Evolutionary conservation across 768 basidiomycete species (phyloP), one percentile per base, ranked within the genome.

Genomic region (Termitomyces sp.): DNA sequence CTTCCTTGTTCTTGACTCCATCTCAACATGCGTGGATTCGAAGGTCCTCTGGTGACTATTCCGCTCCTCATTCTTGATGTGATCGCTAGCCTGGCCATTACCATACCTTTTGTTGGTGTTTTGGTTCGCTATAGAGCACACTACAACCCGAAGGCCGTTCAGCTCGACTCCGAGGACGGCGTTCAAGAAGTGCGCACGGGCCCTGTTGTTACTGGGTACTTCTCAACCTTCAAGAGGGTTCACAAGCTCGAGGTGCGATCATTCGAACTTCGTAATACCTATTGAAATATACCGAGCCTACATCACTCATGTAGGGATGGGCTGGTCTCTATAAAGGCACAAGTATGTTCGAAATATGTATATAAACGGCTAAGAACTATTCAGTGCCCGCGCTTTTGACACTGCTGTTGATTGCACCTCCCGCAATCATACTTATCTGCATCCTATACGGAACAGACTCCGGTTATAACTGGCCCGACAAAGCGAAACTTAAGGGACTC

Each of bases 71-170:
- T 50, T 42, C 13, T 46, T 12, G 47, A 56, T 27, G 25, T 27
- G 0, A 15, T 27, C 18, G 38, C 84, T 23, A 82, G 80, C 31
- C 65, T 89, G 18, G 74, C 70, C 29, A 62, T 86, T 25, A 69
- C 81, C 18, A 78, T 89, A 10, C 80, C 83, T 13, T 68, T 89
- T 13, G 75, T 79, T 3, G 89, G 89, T 2, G 74, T 83, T 10
- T 73, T 91, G 11, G 83, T 91, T 4, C 78, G 89, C 47, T 84
- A 88, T 64, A 76, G 91, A 68, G 88, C 87, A 18, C 89, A 92
- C 64, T 92, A 88, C 73, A 89, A 86, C 61, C 90, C 91, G 1
- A 88, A 86, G 66, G 87, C 86, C 31, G 80, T 93, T 32, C 86
- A 85, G 49, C 77, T 92, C 25, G 89, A 90, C 65, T 72, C 77